Evolutionary conservation across 148 eudicot species (phyloP).

Genomic region (Vaccinium darrowii): DNA sequence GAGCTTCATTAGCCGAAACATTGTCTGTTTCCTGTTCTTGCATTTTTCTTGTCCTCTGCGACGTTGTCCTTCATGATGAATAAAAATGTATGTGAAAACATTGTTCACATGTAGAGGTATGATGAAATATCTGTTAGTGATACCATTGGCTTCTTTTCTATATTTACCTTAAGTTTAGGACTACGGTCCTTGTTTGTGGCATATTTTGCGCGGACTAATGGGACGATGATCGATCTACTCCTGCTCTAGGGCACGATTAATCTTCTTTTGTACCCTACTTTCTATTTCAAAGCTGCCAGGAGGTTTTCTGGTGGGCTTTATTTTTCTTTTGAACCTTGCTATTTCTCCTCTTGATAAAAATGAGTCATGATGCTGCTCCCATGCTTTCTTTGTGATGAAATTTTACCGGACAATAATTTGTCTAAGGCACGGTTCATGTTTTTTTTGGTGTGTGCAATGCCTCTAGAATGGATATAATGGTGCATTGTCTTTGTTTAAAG

Average conservation of each 20-base stretch:
- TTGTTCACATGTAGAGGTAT: conserved; percentile 6
- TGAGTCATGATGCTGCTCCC: neutral
- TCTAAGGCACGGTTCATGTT: neutral
- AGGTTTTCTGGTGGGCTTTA: neutral
- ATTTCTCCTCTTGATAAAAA: neutral
- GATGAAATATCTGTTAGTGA: neutral
- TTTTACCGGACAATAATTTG: neutral
- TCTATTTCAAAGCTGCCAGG: neutral
- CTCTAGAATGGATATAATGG: neutral
- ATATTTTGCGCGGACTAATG: neutral
- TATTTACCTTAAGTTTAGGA: neutral
- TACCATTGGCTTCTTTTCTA: conserved; percentile 5
- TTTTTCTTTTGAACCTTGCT: neutral
- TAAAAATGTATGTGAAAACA: conserved; percentile 1
- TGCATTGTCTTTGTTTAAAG: neutral
- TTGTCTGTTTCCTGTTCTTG: conserved; percentile 6
- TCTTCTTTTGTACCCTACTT: neutral
- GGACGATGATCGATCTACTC: neutral
- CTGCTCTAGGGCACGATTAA: neutral
- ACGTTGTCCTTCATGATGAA: conserved; percentile 5
- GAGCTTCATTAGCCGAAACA: neutral
- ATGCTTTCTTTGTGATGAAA: neutral
- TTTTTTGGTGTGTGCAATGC: neutral
- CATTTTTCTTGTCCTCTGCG: neutral
- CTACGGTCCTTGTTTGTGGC: neutral